These are phyloP conservation scores for Fusarium mundagurra DNA, from an alignment of 2,329 filamentous ascomycete species.

Conservation along the genomic window DNA sequence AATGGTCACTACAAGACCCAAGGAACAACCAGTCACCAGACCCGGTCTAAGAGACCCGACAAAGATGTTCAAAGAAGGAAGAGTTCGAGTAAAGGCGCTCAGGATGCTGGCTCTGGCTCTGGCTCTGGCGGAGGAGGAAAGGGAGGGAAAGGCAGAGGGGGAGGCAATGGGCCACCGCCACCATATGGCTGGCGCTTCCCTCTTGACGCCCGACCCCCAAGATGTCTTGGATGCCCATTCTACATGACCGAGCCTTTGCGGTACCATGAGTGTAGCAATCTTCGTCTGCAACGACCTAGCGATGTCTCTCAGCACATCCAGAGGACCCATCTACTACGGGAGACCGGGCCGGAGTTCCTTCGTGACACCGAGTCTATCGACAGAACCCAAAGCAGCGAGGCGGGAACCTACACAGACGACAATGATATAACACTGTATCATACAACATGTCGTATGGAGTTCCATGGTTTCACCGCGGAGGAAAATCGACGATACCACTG, in stretches of 20 bases:
- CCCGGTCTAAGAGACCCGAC: not conserved
- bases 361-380: not conserved
- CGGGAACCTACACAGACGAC: too few species aligned
- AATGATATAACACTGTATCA: too few species aligned
- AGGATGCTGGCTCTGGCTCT: not conserved
- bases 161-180: not conserved
- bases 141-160: not conserved
- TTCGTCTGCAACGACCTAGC: not conserved
- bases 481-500: too few species aligned
- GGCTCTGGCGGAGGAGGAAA: not conserved
- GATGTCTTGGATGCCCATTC: not conserved
- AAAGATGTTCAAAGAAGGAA: not conserved
- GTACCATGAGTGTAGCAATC: not conserved
- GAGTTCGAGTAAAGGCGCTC: not conserved
- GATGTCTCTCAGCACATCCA: not conserved
- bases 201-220: not conserved
- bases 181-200: not conserved
- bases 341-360: too few species aligned
- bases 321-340: not conserved
- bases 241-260: not conserved
- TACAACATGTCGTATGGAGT: too few species aligned
- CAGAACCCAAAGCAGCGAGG: not conserved
- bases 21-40: not conserved
- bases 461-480: too few species aligned
- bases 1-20: not conserved